Conservation (phyloP, 805 yeast genomes). For the Lipomyces sp. region DNA sequence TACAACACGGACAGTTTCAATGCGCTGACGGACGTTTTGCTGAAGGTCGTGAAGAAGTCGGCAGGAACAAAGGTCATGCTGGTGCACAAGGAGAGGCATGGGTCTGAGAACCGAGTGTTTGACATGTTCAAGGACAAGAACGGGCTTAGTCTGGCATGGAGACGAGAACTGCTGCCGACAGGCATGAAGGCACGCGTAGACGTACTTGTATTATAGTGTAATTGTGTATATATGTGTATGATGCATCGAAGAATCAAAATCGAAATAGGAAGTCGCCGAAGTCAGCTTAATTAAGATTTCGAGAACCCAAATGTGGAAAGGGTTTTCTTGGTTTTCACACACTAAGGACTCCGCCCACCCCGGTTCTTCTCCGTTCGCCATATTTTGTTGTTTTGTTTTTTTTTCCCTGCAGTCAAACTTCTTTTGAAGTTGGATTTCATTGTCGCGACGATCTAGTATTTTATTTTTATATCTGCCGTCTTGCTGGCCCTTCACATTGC, state of each 20-base stretch:
- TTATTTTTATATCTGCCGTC: no score
- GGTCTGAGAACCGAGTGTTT: constrained; percentile 21
- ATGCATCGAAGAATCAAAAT: not conserved
- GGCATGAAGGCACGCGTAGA: constrained; percentile 8
- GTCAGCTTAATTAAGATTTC: no score
- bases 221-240: not conserved
- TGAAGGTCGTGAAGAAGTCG: not conserved
- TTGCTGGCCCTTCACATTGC: no score
- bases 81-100: constrained; percentile 38
- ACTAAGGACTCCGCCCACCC: no score
- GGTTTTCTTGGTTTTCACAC: no score
- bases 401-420: no score
- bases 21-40: constrained; percentile 35
- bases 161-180: constrained; percentile 3
- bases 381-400: no score
- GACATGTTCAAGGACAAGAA: constrained; percentile 19
- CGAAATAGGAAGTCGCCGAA: no score
- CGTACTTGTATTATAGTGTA: not conserved
- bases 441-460: no score
- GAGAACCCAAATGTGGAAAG: no score
- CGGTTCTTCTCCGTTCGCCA: no score
- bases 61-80: constrained; percentile 31
- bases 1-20: constrained; percentile 44
- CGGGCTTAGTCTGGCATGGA: constrained; percentile 7
- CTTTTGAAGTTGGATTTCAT: no score